Conservation (phyloP, 176 grass and related monocot species). For the Juncus effusus region DNA sequence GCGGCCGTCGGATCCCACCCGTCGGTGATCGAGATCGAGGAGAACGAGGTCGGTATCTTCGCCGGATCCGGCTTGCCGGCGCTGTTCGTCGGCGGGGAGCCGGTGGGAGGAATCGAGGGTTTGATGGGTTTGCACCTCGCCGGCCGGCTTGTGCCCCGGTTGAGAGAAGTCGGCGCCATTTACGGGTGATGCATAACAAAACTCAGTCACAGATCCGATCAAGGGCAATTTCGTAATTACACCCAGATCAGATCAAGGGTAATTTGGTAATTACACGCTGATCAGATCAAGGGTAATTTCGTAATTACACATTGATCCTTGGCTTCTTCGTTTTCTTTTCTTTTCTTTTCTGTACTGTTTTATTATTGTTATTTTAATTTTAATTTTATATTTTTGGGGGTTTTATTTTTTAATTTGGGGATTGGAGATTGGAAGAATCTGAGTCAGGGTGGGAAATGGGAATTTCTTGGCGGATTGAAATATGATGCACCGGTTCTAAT, state of each 20-base stretch:
- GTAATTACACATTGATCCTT: neutral
- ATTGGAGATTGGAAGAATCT: constrained; percentile 26
- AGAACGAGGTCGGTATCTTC: constrained; percentile 40
- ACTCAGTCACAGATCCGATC: too few species aligned
- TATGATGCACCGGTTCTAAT: too few species aligned
- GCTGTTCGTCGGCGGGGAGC: constrained; percentile 70
- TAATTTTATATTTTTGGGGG: constrained; percentile 2
- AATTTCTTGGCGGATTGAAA: too few species aligned
- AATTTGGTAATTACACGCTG: neutral
- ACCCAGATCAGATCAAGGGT: neutral
- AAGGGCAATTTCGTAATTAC: neutral
- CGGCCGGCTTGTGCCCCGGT: constrained; percentile 41
- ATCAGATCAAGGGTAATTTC: neutral
- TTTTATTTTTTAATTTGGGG: constrained; percentile 21
- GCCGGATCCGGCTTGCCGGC: constrained; percentile 46
- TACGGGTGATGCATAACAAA: neutral
- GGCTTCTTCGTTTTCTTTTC: constrained; percentile 17
- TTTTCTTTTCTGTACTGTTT: neutral
- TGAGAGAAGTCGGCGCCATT: constrained; percentile 37
- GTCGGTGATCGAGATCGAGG: constrained; percentile 77
- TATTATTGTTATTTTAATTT: constrained; percentile 8
- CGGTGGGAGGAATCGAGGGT: constrained; percentile 78
- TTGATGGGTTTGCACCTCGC: constrained; percentile 91
- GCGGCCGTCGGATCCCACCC: constrained; percentile 72
- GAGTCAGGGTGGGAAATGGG: constrained; percentile 19